phyloP scores from a whole-genome alignment of 495 filamentous ascomycete species.

The Friedmanniomyces simplex region DNA sequence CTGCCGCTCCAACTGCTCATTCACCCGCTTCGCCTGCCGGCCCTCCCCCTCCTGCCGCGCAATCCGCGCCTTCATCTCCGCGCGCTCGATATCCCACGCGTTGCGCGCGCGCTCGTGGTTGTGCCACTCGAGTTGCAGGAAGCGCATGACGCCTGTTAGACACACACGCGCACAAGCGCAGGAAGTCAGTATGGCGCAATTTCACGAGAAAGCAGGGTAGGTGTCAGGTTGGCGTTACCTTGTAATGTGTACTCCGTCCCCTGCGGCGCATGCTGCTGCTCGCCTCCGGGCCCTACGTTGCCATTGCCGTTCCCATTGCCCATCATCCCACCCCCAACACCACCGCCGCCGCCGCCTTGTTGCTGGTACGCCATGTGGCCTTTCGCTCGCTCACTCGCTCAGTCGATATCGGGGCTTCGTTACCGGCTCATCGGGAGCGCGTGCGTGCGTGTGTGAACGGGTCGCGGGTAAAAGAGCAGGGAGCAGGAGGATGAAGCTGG shows the following conservation, averaged over 20 bases:
- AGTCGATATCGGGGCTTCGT: not conserved
- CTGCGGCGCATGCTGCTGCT: slow-evolving; percentile 13
- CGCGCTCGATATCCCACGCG: slow-evolving; percentile 96
- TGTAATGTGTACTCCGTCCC: slow-evolving; percentile 98
- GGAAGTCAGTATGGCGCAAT: not conserved
- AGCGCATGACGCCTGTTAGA: slow-evolving; percentile 86
- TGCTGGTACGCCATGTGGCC: slow-evolving; percentile 19
- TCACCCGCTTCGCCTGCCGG: slow-evolving; percentile 70
- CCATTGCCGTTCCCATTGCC: not conserved
- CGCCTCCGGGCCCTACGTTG: not conserved
- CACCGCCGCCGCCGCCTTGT: slow-evolving; percentile 12
- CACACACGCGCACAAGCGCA: too few relatives aligned
- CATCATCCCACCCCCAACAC: too few relatives aligned
- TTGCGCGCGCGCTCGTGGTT: slow-evolving; percentile 96
- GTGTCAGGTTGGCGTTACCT: slow-evolving; percentile 45
- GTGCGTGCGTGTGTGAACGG: too few relatives aligned
- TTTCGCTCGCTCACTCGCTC: not conserved
- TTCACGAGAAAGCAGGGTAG: too few relatives aligned
- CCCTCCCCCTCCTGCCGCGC: slow-evolving; percentile 87
- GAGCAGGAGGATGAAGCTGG: too few relatives aligned
- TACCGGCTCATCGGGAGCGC: not conserved
- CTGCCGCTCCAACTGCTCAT: slow-evolving; percentile 80
- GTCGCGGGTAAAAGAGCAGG: too few relatives aligned
- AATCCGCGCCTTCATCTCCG: slow-evolving; percentile 98
- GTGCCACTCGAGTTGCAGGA: slow-evolving; percentile 98